Evolutionary conservation across 2,329 filamentous ascomycete genomes (phyloP), one percentile per base, ranked within the genome.

Genomic region (Verticillium isaacii): DNA sequence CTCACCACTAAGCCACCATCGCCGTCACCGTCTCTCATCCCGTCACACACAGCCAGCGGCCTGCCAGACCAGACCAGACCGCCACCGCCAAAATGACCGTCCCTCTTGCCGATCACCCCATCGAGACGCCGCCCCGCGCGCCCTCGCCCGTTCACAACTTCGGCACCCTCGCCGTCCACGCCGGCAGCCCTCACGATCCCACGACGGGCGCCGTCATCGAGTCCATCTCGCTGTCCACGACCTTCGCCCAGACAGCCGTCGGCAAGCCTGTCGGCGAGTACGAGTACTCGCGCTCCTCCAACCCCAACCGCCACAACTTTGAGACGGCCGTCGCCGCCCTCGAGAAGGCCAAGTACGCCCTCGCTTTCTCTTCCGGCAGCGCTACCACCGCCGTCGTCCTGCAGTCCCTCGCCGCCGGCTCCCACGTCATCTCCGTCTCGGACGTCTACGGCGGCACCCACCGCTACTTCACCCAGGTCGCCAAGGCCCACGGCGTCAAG

Each of bases 371-470:
- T 55, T 97, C 93, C 32, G 95, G 95, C 70, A 96, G 92, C 68
- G 94, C 95, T 54, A 93, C 95, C 60, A 99, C 95, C 0, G 94
- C 95, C 64, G 92, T 86, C 69, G 92, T 99, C 72, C 86, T 99
- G 62, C 95, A 98, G 80, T 95, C 91, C 68, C 86, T 99, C 62
- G 93, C 94, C 29, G 84, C 90, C 14, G 93, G 93, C 65, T 95
- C 92, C 57, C 95, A 99, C 79, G 92, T 99, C 71, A 89, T 99
- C 70, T 97, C 93, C 64, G 92, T 99, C 57, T 96, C 93, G 56
- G 95, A 99, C 75, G 93, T 99, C 70, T 99, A 99, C 76, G 95
- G 95, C 69, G 95, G 95, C 69, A 99, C 95, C 52, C 95, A 99
- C 80, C 86, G 95, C 71, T 99, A 99, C 82, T 99, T 99, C 82